phyloP scores from a whole-genome alignment of 2,329 filamentous ascomycete species.

The Botrytis fragariae region DNA sequence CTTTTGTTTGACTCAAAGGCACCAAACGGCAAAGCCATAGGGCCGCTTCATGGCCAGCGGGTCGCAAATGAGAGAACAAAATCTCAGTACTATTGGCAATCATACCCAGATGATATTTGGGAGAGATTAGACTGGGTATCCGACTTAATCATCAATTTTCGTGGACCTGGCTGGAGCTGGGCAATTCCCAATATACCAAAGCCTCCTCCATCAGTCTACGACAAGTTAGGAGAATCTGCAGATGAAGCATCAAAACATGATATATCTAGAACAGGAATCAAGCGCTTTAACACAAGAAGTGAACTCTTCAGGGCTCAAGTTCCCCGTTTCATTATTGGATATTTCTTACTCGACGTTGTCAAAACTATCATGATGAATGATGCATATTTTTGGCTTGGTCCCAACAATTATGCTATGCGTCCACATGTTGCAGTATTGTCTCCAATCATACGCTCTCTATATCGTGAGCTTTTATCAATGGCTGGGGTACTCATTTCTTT shows the following conservation, averaged over 20 bases:
- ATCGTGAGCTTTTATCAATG: constrained; percentile 57
- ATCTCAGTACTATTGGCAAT: constrained; percentile 58
- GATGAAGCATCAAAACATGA: constrained; percentile 35
- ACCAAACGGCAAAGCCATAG: background rate
- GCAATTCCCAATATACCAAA: constrained; percentile 51
- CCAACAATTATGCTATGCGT: constrained; percentile 45
- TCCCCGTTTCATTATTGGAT: constrained; percentile 51
- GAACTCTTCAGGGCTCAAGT: constrained; percentile 49
- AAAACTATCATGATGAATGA: constrained; percentile 71
- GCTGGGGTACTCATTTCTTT: constrained; percentile 59
- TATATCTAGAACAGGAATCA: constrained; percentile 47
- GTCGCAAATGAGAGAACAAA: constrained; percentile 5
- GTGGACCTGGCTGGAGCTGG: constrained; percentile 59
- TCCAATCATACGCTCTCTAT: constrained; percentile 48
- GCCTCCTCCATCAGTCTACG: constrained; percentile 44
- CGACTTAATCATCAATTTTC: constrained; percentile 54
- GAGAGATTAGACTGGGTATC: constrained; percentile 54
- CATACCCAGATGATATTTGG: constrained; percentile 52
- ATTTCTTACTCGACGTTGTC: constrained; percentile 67
- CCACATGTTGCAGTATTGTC: constrained; percentile 46
- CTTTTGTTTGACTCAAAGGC: background rate
- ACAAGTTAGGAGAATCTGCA: constrained; percentile 41
- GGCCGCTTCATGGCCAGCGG: background rate
- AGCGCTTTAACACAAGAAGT: constrained; percentile 43
- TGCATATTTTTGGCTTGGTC: constrained; percentile 67